These are phyloP conservation scores for Kodamaea lidongshanica DNA, from an alignment of 805 yeast genomes.

Conservation along the genomic window DNA sequence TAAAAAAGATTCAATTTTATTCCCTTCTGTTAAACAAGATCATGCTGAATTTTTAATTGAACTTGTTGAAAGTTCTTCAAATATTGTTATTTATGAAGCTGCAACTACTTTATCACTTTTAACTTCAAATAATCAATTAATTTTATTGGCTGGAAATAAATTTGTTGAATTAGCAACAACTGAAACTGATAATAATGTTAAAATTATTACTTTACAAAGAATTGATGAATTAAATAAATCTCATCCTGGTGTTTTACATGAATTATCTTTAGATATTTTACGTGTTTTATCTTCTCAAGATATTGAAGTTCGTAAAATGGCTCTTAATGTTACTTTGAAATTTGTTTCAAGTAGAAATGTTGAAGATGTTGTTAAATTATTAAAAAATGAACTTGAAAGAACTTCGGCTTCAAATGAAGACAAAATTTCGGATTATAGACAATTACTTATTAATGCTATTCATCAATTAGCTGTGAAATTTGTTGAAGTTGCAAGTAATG, in stretches of 20 bases:
- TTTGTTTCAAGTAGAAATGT: conserved; percentile 83
- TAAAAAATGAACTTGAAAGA: conserved; percentile 83
- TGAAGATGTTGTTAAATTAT: conserved; percentile 84
- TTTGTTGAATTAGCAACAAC: conserved; percentile 83
- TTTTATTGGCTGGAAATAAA: conserved; percentile 75
- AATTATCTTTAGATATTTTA: conserved; percentile 76
- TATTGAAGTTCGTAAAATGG: conserved; percentile 82
- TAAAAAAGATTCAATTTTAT: conserved; percentile 64
- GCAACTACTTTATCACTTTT: conserved; percentile 69
- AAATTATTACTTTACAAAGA: conserved; percentile 84
- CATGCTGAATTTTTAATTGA: conserved; percentile 70
- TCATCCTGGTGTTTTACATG: conserved; percentile 80
- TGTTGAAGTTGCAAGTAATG: conserved; percentile 85
- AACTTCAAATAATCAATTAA: conserved; percentile 55
- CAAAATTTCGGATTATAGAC: conserved; percentile 79
- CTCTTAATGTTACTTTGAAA: conserved; percentile 75
- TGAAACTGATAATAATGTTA: conserved; percentile 93
- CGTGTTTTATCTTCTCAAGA: conserved; percentile 85
- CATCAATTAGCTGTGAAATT: conserved; percentile 84
- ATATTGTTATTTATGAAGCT: conserved; percentile 83
- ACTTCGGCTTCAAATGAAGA: conserved; percentile 71
- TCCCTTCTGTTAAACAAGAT: conserved; percentile 60
- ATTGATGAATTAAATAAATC: conserved; percentile 66
- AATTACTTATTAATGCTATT: conserved; percentile 78
- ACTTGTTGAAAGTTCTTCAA: conserved; percentile 61